These are phyloP conservation scores for Elasticomyces elasticus DNA, from an alignment of 495 filamentous ascomycete species.

Conservation along the genomic window DNA sequence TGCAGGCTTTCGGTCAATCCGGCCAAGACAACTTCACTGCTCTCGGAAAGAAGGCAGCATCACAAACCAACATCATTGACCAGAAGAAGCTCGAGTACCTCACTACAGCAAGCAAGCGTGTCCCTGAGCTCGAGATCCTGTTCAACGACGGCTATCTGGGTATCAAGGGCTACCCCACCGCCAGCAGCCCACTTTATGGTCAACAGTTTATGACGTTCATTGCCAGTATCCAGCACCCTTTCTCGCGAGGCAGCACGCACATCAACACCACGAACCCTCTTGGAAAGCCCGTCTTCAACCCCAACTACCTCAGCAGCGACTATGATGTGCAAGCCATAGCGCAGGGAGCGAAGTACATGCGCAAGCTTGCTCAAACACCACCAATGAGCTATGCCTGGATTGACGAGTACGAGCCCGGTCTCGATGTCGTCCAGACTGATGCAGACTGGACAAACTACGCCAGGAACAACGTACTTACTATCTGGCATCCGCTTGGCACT, in stretches of 20 bases:
- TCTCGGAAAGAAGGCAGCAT: slow-evolving; percentile 7
- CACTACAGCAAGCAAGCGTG: neutral
- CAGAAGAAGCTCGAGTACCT: slow-evolving; percentile 15
- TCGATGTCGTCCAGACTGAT: slow-evolving; percentile 9
- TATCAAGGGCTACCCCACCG: slow-evolving; percentile 18
- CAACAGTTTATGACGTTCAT: slow-evolving; percentile 18
- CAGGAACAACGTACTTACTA: slow-evolving; percentile 1
- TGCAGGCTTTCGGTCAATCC: slow-evolving; percentile 4
- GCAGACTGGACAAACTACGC: slow-evolving; percentile 14
- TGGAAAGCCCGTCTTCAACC: slow-evolving; percentile 7
- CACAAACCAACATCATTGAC: slow-evolving; percentile 5
- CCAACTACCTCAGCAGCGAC: slow-evolving; percentile 14
- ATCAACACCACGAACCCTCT: slow-evolving; percentile 9
- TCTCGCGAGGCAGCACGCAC: slow-evolving; percentile 16
- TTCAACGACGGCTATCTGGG: slow-evolving; percentile 24
- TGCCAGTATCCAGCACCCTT: slow-evolving; percentile 15
- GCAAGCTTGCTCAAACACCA: slow-evolving; percentile 9
- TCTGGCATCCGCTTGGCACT: slow-evolving; percentile 40
- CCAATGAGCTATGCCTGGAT: neutral
- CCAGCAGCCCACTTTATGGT: slow-evolving; percentile 7
- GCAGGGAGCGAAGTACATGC: slow-evolving; percentile 11
- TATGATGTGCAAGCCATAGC: slow-evolving; percentile 11
- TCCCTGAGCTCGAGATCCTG: slow-evolving; percentile 23
- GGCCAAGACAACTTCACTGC: neutral
- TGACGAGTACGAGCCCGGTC: slow-evolving; percentile 14